Evolutionary conservation across 179 eudicot genomes (phyloP), one percentile per base, ranked within the genome.

Genomic region (Dionaea muscipula): DNA sequence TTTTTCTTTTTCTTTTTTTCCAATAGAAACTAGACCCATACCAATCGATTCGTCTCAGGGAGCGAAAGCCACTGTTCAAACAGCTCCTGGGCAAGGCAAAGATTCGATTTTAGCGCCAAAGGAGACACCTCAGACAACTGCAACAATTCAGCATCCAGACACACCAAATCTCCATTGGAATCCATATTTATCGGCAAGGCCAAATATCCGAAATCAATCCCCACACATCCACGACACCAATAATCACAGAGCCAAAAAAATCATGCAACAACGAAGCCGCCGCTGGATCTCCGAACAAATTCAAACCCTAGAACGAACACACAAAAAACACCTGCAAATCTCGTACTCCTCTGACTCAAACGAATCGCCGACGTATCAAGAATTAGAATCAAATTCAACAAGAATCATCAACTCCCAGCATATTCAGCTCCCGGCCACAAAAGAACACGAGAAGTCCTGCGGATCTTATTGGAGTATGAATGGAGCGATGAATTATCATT

Each of bases 51-150:
- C 9, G 96, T 78, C 23, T 87, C 94, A 1, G 83, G 78, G 10
- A 82, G 94, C 40, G 96, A 85, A 54, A 85, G 85, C 96, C 96
- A 87, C 70, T 80, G 86, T 28, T 85, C 91, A 46, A 82, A 87
- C 9, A 87, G 81, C 68, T 80, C 82, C 62, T 82, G 83, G 1
- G 96, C 87, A 17, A 85, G 63, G 28, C 62, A 68, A 18, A 94
- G 96, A 58, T 75, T 78, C 11, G 87, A 69, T 68, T 82, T 85
- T 44, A 85, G 55, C 2, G 93, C 78, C 70, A 75, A 63, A 28
- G 96, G 78, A 24, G 96, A 85, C 53, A 88, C 71, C 73, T 85
- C 96, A 21, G 77, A 69, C 15, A 88, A 77, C 78, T 80, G 96
- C 72, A 88, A 63, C 60, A 85, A 60, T 37, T 85, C 91, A 37